Base-by-base conservation (phyloP, 768 basidiomycete species). In the Xerocomellus amylosporus region DNA sequence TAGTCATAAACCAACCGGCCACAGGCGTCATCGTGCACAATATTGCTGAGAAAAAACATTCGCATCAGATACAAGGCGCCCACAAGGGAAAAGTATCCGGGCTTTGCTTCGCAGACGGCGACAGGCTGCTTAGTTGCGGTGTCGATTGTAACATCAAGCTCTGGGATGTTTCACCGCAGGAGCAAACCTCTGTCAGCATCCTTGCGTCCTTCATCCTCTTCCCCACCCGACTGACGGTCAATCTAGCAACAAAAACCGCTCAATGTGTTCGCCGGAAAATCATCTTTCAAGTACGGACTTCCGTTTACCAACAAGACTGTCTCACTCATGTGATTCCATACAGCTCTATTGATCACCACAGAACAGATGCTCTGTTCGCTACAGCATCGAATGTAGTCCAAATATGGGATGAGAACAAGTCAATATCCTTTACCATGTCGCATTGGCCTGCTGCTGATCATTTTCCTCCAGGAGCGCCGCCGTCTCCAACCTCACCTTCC, bases 331-430 rank as follows among this genome's bases (percentile, higher is more conserved):
- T 20, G 4, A 41, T 43, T 51, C 36, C 33, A 8, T 62, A 93
- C 63, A 96, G 94, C 65, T 88, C 89, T 41, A 90, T 99, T 71
- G 93, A 98, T 63, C 97, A 98, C 66, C 97, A 98, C 68, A 82
- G 88, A 43, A 83, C 83, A 34, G 90, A 95, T 54, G 77, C 87
- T n/a, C 71, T 93, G 5, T 99, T 99, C 62, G 96, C 94, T 1
- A 95, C 96, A 0, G 94, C 93, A 2, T 96, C 93, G 0, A 92
- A 88, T 62, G 80, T 83, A 45, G 94, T 99, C 8, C 96, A 98
- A 69, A 80, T 99, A 60, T 99, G 97, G 97, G 97, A 99, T 62
- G 93, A 98, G 72, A 95, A 88, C 36, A 93, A 93, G 90, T 93
- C 34, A 15, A 2, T 60, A 10, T 33, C 39, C 33, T 42, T 40